Percentiles rank a stretch among this genome's conserved stretches.
These are phyloP conservation scores for Boletus rufocinnamomeus DNA, from an alignment of 768 basidiomycete genomes.

Conservation along the genomic window DNA sequence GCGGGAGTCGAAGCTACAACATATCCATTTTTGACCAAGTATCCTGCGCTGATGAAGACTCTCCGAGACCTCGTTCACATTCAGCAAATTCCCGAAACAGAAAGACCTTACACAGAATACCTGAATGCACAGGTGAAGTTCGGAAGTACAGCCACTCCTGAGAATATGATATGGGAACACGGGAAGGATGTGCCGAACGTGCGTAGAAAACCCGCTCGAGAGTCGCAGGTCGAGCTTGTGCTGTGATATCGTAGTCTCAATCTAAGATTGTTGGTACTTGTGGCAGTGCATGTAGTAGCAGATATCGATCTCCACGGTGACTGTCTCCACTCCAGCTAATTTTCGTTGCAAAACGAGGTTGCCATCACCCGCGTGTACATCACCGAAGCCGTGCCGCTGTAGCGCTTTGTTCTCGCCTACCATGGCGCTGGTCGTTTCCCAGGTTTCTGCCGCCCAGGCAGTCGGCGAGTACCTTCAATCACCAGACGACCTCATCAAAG, in stretches of 20 bases:
- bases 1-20: background rate
- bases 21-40: background rate
- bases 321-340: too few relatives aligned
- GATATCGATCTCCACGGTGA: too few relatives aligned
- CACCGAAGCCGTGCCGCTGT: background rate
- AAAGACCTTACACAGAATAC: background rate
- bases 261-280: too few relatives aligned
- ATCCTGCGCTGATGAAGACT: background rate
- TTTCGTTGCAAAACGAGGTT: background rate
- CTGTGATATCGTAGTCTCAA: too few relatives aligned
- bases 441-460: conserved; percentile 79
- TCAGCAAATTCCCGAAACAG: background rate
- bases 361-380: background rate
- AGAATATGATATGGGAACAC: background rate
- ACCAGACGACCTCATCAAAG: conserved; percentile 90
- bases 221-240: too few relatives aligned
- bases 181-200: background rate
- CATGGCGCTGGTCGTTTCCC: conserved; percentile 48
- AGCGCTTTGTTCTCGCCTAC: background rate
- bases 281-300: too few relatives aligned
- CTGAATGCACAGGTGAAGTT: background rate
- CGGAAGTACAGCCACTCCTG: background rate
- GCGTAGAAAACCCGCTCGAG: background rate
- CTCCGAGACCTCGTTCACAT: background rate
- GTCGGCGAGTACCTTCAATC: conserved; percentile 90